Base-by-base conservation (phyloP, 2,329 filamentous ascomycete species). In the Fusarium odoratissimum region DNA sequence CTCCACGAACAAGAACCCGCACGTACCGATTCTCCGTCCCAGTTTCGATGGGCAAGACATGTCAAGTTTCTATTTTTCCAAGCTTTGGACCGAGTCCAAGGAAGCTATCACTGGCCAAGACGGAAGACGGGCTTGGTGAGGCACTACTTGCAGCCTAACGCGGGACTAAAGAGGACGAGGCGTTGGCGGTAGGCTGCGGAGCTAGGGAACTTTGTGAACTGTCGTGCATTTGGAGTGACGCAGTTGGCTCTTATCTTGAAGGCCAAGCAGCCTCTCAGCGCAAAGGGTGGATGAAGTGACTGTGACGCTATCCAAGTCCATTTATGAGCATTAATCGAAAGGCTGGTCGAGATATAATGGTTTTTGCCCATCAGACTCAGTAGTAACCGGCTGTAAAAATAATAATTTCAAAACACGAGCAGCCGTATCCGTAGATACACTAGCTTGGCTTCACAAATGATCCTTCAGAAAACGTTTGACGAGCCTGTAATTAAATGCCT, bases 161-260 rank as follows among this genome's bases (percentile, higher is more conserved):
- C 33, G 61, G 48, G 54, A 46, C 71, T 73, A 67, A 52, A 48
- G 60, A 73, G 67, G 71, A 55, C 71, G 71, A 73, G 58, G 71
- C 67, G 71, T 54, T 42, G 71, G 42, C 51, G 68, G 58, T 55
- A 62, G 46, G 30, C 45, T 67, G 45, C 51, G 54, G 37, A 55
- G 57, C 51, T 46, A 57, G 52, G 58, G 54, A 44, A 65, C 61
- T 58, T 40, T 55, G 71, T 57, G 70, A 71, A 59, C 62, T 57
- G 44, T 60, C 54, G 44, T 60, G 48, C 67, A 70, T 70, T 46
- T 38, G 41, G 40, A 33, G 71, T 69, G 56, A 72, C 52, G 63
- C 67, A 60, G 42, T 56, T 58, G 62, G 62, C 42, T 58, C 46
- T 44, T 45, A 44, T 49, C 41, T 49, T 25, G 3, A 49, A 57